Percentiles rank a stretch among this genome's conserved stretches.
These are phyloP conservation scores for Lichtheimia ornata DNA, from an alignment of 371 early-diverging fungal genomes.

Conservation along the genomic window DNA sequence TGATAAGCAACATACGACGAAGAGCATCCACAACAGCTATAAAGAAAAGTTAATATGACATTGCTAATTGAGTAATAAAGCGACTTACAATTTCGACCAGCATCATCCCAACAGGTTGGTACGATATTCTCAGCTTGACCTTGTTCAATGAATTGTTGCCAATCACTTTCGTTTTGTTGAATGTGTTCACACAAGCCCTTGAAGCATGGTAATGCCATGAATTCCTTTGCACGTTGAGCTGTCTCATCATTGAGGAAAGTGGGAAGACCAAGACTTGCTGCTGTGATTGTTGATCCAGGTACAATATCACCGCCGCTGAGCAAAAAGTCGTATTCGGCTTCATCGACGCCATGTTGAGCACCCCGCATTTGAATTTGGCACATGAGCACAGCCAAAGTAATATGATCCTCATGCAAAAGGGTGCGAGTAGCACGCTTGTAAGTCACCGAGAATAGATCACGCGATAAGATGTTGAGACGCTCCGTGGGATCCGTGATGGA, in stretches of 20 bases:
- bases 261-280: constrained; percentile 45
- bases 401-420: constrained; percentile 89
- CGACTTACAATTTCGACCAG: constrained; percentile 52
- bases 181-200: constrained; percentile 58
- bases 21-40: constrained; percentile 51
- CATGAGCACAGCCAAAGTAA: constrained; percentile 86
- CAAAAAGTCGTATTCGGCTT: constrained; percentile 75
- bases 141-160: constrained; percentile 62
- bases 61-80: background rate
- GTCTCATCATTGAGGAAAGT: constrained; percentile 68
- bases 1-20: constrained; percentile 79
- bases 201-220: constrained; percentile 60
- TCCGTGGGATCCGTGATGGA: constrained; percentile 71
- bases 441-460: constrained; percentile 84
- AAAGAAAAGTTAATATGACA: background rate
- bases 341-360: constrained; percentile 52
- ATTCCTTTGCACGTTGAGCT: constrained; percentile 53
- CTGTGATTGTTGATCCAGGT: constrained; percentile 44
- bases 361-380: constrained; percentile 85
- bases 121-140: constrained; percentile 63
- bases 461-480: constrained; percentile 76
- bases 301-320: constrained; percentile 58
- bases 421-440: constrained; percentile 84
- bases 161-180: constrained; percentile 43
- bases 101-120: constrained; percentile 66